These are phyloP conservation scores for Schrenkiella parvula DNA, from an alignment of 345 rosid species.

Conservation along the genomic window DNA sequence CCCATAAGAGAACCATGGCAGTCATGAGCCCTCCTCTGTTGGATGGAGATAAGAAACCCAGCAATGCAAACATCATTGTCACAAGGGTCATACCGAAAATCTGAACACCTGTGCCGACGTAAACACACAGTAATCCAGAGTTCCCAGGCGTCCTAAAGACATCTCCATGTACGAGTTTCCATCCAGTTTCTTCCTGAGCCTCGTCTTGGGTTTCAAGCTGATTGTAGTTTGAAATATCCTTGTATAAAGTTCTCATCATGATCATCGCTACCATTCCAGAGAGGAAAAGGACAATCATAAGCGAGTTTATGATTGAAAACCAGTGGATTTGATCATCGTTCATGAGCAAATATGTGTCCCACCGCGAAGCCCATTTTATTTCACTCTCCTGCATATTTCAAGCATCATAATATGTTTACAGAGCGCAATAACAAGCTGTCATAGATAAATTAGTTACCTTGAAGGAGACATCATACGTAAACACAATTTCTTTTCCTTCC, in stretches of 20 bases:
- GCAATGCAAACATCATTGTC: constrained; percentile 89
- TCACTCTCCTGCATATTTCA: constrained; percentile 64
- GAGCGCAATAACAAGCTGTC: not conserved
- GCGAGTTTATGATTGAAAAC: constrained; percentile 93
- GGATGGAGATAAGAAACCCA: constrained; percentile 93
- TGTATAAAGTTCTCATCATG: constrained; percentile 92
- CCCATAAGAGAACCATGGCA: constrained; percentile 97
- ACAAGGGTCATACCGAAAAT: constrained; percentile 85
- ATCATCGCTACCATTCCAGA: constrained; percentile 99
- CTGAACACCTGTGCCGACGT: constrained; percentile 91
- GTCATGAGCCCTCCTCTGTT: constrained; percentile 98
- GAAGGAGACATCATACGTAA: constrained; percentile 87
- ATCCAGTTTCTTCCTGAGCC: constrained; percentile 94
- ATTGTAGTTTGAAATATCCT: constrained; percentile 89
- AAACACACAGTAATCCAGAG: constrained; percentile 79
- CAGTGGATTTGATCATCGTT: constrained; percentile 96
- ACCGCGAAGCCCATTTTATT: constrained; percentile 97
- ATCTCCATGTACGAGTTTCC: constrained; percentile 97
- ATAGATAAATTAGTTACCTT: constrained; percentile 41
- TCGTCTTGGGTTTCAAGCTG: constrained; percentile 97
- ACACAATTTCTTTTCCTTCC: constrained; percentile 62
- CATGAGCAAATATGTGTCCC: constrained; percentile 96
- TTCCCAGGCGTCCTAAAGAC: constrained; percentile 80
- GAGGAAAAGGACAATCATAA: constrained; percentile 93
- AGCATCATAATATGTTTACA: not conserved